Conservation (phyloP, 805 yeast genomes). For the Millerozyma acaciae region DNA sequence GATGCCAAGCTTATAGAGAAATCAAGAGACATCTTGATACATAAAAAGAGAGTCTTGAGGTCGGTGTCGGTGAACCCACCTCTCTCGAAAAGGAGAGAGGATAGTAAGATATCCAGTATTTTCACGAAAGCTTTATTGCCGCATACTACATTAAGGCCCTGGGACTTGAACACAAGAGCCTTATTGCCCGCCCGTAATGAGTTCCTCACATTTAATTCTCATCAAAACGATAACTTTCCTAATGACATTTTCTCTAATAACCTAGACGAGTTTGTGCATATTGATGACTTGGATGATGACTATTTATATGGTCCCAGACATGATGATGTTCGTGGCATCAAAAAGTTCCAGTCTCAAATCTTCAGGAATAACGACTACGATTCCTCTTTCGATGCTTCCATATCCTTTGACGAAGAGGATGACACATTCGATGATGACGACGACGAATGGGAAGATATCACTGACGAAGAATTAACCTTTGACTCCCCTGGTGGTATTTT, state of each 20-base stretch:
- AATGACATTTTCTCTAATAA: constrained; percentile 27
- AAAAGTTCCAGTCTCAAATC: constrained; percentile 37
- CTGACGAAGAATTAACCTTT: constrained; percentile 5
- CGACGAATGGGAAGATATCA: constrained; percentile 12
- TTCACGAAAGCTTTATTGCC: constrained; percentile 14
- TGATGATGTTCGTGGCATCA: constrained; percentile 16
- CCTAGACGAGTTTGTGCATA: constrained; percentile 20
- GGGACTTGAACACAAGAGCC: not conserved
- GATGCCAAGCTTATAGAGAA: constrained; percentile 50
- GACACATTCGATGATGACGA: constrained; percentile 13
- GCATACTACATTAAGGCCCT: constrained; percentile 2
- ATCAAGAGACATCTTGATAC: constrained; percentile 43
- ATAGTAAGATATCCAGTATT: constrained; percentile 6
- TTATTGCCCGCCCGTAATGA: not conserved
- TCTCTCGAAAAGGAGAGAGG: constrained; percentile 12
- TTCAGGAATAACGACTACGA: constrained; percentile 13
- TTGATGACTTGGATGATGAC: constrained; percentile 17
- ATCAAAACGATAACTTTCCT: constrained; percentile 18
- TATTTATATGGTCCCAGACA: constrained; percentile 7
- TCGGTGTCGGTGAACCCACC: constrained; percentile 33
- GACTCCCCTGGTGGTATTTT: constrained; percentile 21
- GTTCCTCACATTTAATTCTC: constrained; percentile 17
- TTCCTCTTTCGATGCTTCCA: constrained; percentile 3
- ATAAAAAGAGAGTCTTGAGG: constrained; percentile 40
- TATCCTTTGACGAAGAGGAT: constrained; percentile 12